Conservation (phyloP, 1,284 basidiomycete species). For the Calocybe gambosa region DNA sequence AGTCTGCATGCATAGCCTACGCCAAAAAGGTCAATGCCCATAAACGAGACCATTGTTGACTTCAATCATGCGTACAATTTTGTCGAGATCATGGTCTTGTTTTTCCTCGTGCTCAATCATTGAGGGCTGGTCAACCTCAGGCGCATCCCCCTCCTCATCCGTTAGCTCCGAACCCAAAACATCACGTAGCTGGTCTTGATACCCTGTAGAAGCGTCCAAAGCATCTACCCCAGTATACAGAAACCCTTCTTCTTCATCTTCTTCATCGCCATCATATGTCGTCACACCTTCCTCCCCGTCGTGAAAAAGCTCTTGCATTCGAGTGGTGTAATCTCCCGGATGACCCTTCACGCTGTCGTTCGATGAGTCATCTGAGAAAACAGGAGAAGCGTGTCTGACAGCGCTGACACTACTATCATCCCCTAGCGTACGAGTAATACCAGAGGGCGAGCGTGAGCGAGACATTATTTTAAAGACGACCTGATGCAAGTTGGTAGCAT, state of each 20-base stretch:
- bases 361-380: slow-evolving; percentile 23
- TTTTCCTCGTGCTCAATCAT: slow-evolving; percentile 29
- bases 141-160: slow-evolving; percentile 38
- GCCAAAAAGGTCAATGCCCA: slow-evolving; percentile 13
- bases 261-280: slow-evolving; percentile 30
- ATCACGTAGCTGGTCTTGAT: slow-evolving; percentile 65
- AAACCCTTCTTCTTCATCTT: slow-evolving; percentile 59
- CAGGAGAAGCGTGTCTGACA: slow-evolving; percentile 17
- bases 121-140: slow-evolving; percentile 41
- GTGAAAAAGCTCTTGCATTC: slow-evolving; percentile 67
- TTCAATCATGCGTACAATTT: neutral
- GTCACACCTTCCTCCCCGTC: slow-evolving; percentile 39
- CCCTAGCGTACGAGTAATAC: neutral
- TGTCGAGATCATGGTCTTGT: neutral
- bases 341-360: slow-evolving; percentile 24
- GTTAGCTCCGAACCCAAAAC: slow-evolving; percentile 63
- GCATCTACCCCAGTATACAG: slow-evolving; percentile 69
- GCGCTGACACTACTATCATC: slow-evolving; percentile 6
- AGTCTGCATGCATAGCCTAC: slow-evolving; percentile 35
- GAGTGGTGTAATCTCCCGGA: slow-evolving; percentile 59
- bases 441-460: neutral
- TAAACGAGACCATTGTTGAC: neutral
- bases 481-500: no score
- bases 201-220: slow-evolving; percentile 34
- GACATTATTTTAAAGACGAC: slow-evolving; percentile 10